Evolutionary conservation across 352 stramenopile species (phyloP).

Genomic region (Blastocystis sp.): DNA sequence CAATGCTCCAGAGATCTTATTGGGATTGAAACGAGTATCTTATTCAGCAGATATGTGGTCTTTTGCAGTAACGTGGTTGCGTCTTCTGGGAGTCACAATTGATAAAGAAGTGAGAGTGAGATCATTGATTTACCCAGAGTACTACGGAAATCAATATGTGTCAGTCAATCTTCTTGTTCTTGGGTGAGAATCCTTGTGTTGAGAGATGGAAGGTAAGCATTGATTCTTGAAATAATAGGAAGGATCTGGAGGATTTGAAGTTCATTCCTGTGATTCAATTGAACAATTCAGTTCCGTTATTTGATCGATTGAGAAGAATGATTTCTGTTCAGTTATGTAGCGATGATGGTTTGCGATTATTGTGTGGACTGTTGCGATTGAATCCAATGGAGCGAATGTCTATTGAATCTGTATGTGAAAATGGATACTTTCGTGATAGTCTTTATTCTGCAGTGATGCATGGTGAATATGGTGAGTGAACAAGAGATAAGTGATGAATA

Average conservation of each 20-base stretch:
- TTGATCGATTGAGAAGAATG: background rate
- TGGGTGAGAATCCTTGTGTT: conserved; percentile 11
- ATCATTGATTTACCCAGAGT: background rate
- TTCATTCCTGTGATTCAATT: conserved; percentile 7
- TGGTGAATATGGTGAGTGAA: background rate
- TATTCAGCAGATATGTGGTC: conserved; percentile 29
- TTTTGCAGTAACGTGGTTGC: conserved; percentile 37
- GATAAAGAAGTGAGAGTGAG: background rate
- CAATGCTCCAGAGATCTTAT: conserved; percentile 51
- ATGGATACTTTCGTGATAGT: conserved; percentile 10
- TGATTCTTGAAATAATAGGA: background rate
- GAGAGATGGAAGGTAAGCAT: background rate
- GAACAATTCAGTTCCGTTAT: background rate
- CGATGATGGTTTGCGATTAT: background rate
- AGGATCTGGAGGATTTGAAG: background rate
- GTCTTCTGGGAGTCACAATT: conserved; percentile 19
- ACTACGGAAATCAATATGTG: conserved; percentile 34
- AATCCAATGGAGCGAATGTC: background rate
- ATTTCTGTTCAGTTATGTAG: background rate
- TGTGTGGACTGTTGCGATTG: background rate
- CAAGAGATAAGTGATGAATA: background rate
- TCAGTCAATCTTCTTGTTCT: conserved; percentile 31
- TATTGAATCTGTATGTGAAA: background rate
- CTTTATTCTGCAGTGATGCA: conserved; percentile 15
- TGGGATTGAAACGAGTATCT: background rate